Conservation (phyloP, 192 early-diverging fungal species). For the Entomortierella lignicola region DNA sequence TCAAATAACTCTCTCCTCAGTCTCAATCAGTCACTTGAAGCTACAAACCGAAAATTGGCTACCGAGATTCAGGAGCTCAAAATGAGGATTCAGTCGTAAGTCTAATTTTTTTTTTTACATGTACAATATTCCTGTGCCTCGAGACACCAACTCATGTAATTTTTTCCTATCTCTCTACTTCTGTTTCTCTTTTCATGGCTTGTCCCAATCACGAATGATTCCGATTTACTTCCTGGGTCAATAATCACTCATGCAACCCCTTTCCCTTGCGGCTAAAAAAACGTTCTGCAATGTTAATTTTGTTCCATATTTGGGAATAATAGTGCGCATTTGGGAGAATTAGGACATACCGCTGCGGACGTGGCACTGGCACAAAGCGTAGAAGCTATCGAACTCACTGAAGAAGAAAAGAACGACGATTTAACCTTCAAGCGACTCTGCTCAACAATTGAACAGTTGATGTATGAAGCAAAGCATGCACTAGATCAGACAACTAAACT, state of each 20-base stretch:
- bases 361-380: slow-evolving; percentile 38
- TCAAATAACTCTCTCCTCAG: slow-evolving; percentile 62
- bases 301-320: neutral
- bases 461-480: slow-evolving; percentile 37
- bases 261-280: neutral
- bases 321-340: slow-evolving; percentile 18
- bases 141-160: too few species aligned
- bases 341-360: slow-evolving; percentile 25
- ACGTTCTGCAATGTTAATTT: neutral
- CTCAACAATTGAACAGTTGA: slow-evolving; percentile 36
- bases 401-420: slow-evolving; percentile 40
- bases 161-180: neutral
- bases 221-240: neutral
- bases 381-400: slow-evolving; percentile 40
- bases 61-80: slow-evolving; percentile 60
- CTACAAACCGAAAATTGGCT: slow-evolving; percentile 60
- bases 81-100: slow-evolving; percentile 49
- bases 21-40: slow-evolving; percentile 64
- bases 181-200: neutral
- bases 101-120: neutral
- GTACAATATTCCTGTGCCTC: too few species aligned
- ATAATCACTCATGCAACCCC: neutral
- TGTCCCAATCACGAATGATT: neutral
- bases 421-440: slow-evolving; percentile 42
- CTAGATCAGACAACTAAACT: slow-evolving; percentile 35